Base-by-base conservation (phyloP, 768 basidiomycete species). In the Podaxis sp. region DNA sequence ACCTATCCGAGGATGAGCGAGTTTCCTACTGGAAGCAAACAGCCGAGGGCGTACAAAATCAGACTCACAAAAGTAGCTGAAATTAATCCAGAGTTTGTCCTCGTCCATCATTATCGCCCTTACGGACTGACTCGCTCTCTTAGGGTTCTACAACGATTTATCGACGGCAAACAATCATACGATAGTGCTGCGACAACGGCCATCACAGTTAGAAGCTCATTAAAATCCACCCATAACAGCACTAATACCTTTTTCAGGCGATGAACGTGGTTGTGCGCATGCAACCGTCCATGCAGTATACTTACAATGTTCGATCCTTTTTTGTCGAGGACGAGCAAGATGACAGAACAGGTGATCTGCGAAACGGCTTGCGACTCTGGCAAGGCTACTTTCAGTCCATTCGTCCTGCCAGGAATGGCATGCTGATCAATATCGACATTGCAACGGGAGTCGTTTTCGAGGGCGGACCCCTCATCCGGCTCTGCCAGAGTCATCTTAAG, bases 301-400 rank as follows among this genome's bases (percentile, higher is more conserved):
- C 91, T 0, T 91, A 87, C 78, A 91, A 92, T 52, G 81, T 83
- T 1, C 84, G 91, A 0, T 92, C 89, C 0, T 92, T 94, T 75
- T 93, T 89, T 72, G 88, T 89, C 0, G 70, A 80, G n/a, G 70
- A 73, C 1, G 89, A 53, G 17, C 51, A 52, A 33, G 40, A 53
- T 17, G 51, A 51, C 84, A 58, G 81, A 77, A 11, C 80, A 74
- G 60, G 68, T 73, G 44, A 78, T 90, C 30, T 87, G 88, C 0
- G 69, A 70, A 0, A 60, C 15, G 91, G 91, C 0, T 75, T 93
- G 1, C 81, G 85, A 11, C 78, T 93, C 0, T 89, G 89, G 88
- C 78, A 90, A 3, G 91, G 91, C 0, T 94, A 90, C 63, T 93
- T 93, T 75, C 92, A 93, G 71, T 90, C 88, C 0, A 78, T 91